These are phyloP conservation scores for Pseudonitzschia delicatissima DNA, from an alignment of 108 stramenopile species.

Conservation along the genomic window DNA sequence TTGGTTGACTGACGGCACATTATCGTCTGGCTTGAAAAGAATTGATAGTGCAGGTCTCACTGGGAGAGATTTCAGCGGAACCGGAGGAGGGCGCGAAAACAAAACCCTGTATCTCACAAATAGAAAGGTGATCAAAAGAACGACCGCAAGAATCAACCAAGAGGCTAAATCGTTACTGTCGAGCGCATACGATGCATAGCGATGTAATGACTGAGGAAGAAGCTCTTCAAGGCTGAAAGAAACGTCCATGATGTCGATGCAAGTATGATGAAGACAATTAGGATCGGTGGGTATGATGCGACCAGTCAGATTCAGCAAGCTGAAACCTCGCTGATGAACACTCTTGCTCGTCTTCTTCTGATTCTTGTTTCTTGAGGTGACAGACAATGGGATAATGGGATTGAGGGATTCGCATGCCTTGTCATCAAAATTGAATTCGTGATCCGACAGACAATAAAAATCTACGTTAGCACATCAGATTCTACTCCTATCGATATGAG, in stretches of 20 bases:
- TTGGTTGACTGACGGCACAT: slow-evolving; percentile 9
- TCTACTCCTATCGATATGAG: too few relatives aligned
- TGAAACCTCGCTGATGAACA: too few relatives aligned
- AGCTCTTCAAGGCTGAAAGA: not conserved
- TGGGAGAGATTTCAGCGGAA: slow-evolving; percentile 66
- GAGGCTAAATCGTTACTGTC: not conserved
- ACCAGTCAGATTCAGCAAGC: too few relatives aligned
- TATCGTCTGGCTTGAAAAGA: slow-evolving; percentile 79
- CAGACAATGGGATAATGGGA: too few relatives aligned
- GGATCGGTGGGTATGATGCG: too few relatives aligned
- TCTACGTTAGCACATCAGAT: too few relatives aligned
- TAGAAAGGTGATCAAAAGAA: slow-evolving; percentile 3
- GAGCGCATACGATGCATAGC: not conserved
- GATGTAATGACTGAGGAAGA: not conserved
- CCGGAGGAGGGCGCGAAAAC: slow-evolving; percentile 66
- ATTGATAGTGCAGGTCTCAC: slow-evolving; percentile 67
- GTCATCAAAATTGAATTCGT: too few relatives aligned
- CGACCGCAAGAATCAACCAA: not conserved
- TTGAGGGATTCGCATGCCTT: too few relatives aligned
- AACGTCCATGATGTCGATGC: not conserved
- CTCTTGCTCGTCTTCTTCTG: too few relatives aligned
- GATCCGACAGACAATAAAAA: too few relatives aligned
- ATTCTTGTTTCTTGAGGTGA: too few relatives aligned
- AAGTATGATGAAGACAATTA: too few relatives aligned
- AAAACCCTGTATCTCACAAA: slow-evolving; percentile 16